A percentile compares a stretch with the other conserved stretches of the same genome.
These are phyloP conservation scores for Colletotrichum euphorbiae DNA, from an alignment of 2,329 filamentous ascomycete species.

Conservation along the genomic window DNA sequence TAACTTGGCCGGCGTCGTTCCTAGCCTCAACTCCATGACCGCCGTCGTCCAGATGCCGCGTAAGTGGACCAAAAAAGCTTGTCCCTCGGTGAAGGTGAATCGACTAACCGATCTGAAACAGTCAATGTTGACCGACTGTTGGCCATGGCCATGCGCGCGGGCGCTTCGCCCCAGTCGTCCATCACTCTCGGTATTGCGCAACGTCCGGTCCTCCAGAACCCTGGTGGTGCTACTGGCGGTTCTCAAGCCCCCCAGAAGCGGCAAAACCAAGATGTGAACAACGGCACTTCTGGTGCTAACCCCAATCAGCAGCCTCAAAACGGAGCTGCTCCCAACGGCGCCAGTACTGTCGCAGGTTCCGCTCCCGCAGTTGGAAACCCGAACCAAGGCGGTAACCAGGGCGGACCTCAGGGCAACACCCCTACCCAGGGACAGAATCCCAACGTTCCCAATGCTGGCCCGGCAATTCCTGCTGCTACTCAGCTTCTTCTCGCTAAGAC, in stretches of 20 bases:
- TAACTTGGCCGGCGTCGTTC: slow-evolving; percentile 40
- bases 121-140: slow-evolving; percentile 42
- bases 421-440: slow-evolving; percentile 10
- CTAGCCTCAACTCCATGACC: slow-evolving; percentile 41
- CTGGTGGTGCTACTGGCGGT: slow-evolving; percentile 39
- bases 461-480: slow-evolving; percentile 39
- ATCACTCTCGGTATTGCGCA: slow-evolving; percentile 42
- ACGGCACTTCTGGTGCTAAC: slow-evolving; percentile 15
- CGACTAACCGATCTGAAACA: slow-evolving; percentile 38
- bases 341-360: neutral
- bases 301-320: neutral
- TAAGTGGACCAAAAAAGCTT: slow-evolving; percentile 33
- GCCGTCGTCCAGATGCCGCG: slow-evolving; percentile 42
- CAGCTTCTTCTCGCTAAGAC: slow-evolving; percentile 42
- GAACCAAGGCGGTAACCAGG: slow-evolving; percentile 6
- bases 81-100: neutral
- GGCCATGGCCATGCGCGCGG: slow-evolving; percentile 41
- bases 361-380: slow-evolving; percentile 10
- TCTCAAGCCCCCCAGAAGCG: slow-evolving; percentile 30
- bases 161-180: slow-evolving; percentile 39
- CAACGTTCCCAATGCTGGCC: neutral
- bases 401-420: slow-evolving; percentile 1
- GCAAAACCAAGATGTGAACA: slow-evolving; percentile 33
- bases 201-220: slow-evolving; percentile 41
- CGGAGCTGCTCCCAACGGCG: too few relatives aligned